Conservation (phyloP, 305 asterid species). For the Fraxinus paxiana region DNA sequence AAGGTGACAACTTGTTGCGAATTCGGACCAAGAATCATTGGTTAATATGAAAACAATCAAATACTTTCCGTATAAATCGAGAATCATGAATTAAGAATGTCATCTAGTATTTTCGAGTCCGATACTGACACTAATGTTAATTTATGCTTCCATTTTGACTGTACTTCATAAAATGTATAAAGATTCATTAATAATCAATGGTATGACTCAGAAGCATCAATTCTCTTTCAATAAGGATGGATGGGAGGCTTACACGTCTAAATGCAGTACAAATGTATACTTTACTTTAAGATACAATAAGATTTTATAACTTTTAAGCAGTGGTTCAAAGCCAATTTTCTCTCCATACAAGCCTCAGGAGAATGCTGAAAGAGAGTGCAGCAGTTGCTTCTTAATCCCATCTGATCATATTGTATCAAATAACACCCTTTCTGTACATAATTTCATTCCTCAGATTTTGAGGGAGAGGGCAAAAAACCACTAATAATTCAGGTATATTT, state of each 20-base stretch:
- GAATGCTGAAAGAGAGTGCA: conserved; percentile 34
- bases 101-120: background rate
- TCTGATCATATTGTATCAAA: conserved; percentile 24
- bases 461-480: conserved; percentile 24
- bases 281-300: conserved; percentile 19
- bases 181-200: conserved; percentile 23
- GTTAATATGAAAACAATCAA: background rate
- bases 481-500: conserved; percentile 34
- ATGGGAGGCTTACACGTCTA: conserved; percentile 38
- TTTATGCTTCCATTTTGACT: conserved; percentile 20
- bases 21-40: background rate
- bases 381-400: conserved; percentile 19
- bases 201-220: conserved; percentile 30
- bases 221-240: conserved; percentile 31
- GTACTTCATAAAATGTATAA: conserved; percentile 8
- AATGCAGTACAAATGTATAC: conserved; percentile 28
- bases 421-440: conserved; percentile 47
- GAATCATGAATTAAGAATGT: background rate
- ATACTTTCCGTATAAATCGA: background rate
- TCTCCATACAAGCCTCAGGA: conserved; percentile 35
- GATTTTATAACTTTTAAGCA: background rate
- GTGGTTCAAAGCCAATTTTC: background rate
- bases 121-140: background rate
- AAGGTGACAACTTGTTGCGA: background rate
- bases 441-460: conserved; percentile 26